Evolutionary conservation across 106 monocot species (phyloP).

Genomic region (Iris macrosiphon): DNA sequence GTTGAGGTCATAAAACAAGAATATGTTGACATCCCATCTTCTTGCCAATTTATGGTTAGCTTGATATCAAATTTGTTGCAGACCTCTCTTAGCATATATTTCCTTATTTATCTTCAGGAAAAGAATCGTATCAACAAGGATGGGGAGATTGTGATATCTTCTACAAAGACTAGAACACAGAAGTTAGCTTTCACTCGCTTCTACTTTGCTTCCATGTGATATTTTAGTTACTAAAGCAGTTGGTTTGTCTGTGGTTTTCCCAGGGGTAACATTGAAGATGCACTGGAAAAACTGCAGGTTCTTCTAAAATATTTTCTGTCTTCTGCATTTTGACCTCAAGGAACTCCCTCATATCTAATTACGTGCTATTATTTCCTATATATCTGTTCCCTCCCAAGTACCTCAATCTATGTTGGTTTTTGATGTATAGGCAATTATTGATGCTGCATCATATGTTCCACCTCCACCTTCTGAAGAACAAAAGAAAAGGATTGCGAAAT

Average conservation of each 20-base stretch:
- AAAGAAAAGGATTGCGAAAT: slow-evolving; percentile 87
- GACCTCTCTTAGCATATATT: not conserved
- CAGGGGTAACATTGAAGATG: slow-evolving; percentile 96
- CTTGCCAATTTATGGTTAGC: too few relatives aligned
- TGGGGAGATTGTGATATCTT: slow-evolving; percentile 93
- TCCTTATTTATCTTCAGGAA: slow-evolving; percentile 45
- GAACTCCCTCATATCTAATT: not conserved
- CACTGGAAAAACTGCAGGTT: slow-evolving; percentile 90
- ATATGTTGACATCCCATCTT: too few relatives aligned
- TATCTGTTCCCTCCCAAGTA: not conserved
- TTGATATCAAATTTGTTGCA: not conserved
- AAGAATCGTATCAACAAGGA: slow-evolving; percentile 95
- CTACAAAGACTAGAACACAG: slow-evolving; percentile 94
- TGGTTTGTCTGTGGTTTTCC: slow-evolving; percentile 9
- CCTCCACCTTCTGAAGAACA: slow-evolving; percentile 96
- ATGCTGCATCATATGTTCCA: slow-evolving; percentile 94
- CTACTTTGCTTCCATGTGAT: not conserved
- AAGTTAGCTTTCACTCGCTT: slow-evolving; percentile 40
- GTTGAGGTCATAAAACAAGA: too few relatives aligned
- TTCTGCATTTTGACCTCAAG: too few relatives aligned
- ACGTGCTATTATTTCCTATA: not conserved
- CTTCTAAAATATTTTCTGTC: not conserved
- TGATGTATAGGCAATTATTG: slow-evolving; percentile 66
- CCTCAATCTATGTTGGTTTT: not conserved
- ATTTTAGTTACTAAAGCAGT: not conserved